A percentile compares a stretch with the other conserved stretches of the same genome.
These are phyloP conservation scores for Dothistroma septosporum DNA, from an alignment of 2,329 filamentous ascomycete genomes.

Conservation along the genomic window DNA sequence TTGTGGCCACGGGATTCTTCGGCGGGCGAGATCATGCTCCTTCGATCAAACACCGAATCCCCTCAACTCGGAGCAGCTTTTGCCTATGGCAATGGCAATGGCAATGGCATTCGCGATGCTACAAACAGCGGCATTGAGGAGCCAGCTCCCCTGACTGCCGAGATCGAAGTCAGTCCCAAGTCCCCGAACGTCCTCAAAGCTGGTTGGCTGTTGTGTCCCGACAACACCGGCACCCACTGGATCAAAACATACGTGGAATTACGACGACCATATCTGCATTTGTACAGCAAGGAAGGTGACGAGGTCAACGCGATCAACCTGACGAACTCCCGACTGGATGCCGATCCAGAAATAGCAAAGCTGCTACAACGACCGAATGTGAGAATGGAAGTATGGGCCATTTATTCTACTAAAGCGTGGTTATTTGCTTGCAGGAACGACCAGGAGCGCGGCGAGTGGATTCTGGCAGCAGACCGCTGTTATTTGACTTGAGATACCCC, in stretches of 20 bases:
- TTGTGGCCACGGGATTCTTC: conserved; percentile 56
- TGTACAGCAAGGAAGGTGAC: conserved; percentile 83
- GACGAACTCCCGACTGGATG: conserved; percentile 84
- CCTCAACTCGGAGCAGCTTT: conserved; percentile 58
- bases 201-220: conserved; percentile 77
- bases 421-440: conserved; percentile 87
- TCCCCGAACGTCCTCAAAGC: conserved; percentile 71
- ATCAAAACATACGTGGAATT: conserved; percentile 90
- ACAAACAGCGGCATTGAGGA: conserved; percentile 32
- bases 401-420: conserved; percentile 94
- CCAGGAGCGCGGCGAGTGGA: conserved; percentile 94
- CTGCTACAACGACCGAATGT: conserved; percentile 52
- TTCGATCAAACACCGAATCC: conserved; percentile 57
- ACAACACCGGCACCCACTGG: conserved; percentile 76
- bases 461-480: conserved; percentile 86
- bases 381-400: conserved; percentile 66
- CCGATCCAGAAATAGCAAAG: conserved; percentile 79
- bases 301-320: conserved; percentile 87
- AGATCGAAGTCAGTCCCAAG: conserved; percentile 72
- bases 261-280: conserved; percentile 82
- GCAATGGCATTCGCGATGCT: no score
- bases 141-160: conserved; percentile 67
- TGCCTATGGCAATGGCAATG: conserved; percentile 27
- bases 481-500: conserved; percentile 36
- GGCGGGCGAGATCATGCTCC: conserved; percentile 45